These are phyloP conservation scores for Tylopilus felleus DNA, from an alignment of 768 basidiomycete genomes.

Conservation along the genomic window DNA sequence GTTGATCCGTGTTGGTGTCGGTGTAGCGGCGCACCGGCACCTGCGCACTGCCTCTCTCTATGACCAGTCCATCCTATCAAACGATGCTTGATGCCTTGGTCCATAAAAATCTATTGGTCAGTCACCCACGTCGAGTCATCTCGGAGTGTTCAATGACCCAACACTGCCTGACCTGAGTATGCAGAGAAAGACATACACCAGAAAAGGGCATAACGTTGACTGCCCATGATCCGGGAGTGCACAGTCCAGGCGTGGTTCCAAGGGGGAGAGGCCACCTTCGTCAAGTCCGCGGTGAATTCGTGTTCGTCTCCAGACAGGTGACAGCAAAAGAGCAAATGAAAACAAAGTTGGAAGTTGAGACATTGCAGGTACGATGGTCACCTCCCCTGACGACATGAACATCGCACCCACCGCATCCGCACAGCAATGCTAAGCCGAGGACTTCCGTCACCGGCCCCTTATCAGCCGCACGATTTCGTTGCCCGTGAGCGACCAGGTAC, in stretches of 20 bases:
- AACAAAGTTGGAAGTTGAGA: not conserved
- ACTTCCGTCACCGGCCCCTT: not conserved
- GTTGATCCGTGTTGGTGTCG: not conserved
- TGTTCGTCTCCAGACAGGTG: not conserved
- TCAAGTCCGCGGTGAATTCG: not conserved
- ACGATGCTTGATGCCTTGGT: not conserved
- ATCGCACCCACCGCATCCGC: not conserved
- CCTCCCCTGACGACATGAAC: conserved; percentile 4
- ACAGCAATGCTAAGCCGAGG: conserved; percentile 9
- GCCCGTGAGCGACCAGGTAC: not conserved
- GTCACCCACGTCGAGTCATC: too few relatives aligned
- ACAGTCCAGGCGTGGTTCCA: not conserved
- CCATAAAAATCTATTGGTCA: not conserved
- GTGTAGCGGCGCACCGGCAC: not conserved
- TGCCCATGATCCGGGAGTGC: not conserved
- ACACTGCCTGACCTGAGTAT: not conserved
- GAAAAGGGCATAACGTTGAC: not conserved
- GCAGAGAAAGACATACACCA: not conserved
- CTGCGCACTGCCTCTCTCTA: not conserved
- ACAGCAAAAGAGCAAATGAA: not conserved
- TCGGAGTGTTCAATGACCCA: not conserved
- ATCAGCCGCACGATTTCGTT: not conserved
- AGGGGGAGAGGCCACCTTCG: not conserved
- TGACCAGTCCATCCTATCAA: not conserved
- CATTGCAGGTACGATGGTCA: not conserved